These are phyloP conservation scores for Ascochyta koolunga DNA, from an alignment of 2,329 filamentous ascomycete genomes.

Conservation along the genomic window DNA sequence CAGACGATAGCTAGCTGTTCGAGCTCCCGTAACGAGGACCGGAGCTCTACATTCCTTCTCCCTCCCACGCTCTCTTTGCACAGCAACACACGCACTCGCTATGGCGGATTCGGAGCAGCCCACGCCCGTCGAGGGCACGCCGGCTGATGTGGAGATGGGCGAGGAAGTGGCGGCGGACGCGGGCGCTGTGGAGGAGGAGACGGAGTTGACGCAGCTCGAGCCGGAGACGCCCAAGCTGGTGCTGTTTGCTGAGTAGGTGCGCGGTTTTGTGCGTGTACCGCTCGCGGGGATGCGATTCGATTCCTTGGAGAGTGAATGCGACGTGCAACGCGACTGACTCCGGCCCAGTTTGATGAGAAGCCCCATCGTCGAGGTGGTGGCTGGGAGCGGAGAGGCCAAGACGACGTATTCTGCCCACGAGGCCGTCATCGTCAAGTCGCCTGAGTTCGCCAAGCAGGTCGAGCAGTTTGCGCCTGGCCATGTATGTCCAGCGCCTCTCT, in stretches of 20 bases:
- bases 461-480: slow-evolving; percentile 66
- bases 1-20: neutral
- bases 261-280: no score
- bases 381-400: slow-evolving; percentile 60
- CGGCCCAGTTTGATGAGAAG: slow-evolving; percentile 53
- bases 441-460: slow-evolving; percentile 72
- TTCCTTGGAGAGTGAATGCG: no score
- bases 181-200: slow-evolving; percentile 36
- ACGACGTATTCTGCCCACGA: slow-evolving; percentile 80
- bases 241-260: slow-evolving; percentile 55
- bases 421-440: slow-evolving; percentile 73
- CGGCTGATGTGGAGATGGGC: slow-evolving; percentile 58
- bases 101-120: slow-evolving; percentile 43
- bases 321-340: neutral
- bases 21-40: neutral
- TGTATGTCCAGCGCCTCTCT: slow-evolving; percentile 55
- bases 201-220: slow-evolving; percentile 52
- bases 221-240: slow-evolving; percentile 49
- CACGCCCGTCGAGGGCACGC: slow-evolving; percentile 37
- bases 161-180: slow-evolving; percentile 33
- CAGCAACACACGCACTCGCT: neutral
- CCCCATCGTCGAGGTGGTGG: slow-evolving; percentile 54
- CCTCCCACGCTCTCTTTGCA: neutral
- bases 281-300: no score
- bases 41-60: neutral